Base-by-base conservation (phyloP, 2,329 filamentous ascomycete genomes). In the Mycosphaerella arachidis region DNA sequence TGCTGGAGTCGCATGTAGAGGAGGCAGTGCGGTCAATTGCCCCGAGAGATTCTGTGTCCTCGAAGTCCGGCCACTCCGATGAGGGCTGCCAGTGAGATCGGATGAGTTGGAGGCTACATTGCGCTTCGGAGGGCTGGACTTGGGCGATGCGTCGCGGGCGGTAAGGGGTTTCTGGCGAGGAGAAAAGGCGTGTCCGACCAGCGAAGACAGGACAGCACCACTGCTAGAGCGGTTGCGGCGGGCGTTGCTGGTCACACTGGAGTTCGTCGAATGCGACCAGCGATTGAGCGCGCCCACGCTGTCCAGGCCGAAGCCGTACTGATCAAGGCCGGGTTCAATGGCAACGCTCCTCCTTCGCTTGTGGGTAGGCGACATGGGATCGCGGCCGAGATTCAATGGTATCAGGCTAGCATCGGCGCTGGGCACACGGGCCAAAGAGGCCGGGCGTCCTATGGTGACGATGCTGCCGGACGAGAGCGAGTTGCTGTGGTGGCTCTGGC, bases 181-280 rank as follows among this genome's bases (percentile, higher is more conserved):
- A 68, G 73, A 61, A 71, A 74, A 64, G 33, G 71, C 71, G 54
- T 73, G 71, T 43, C 69, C 67, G 30, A 68, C 65, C 55, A 73
- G 68, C 64, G 73, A 74, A 57, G 71, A 64, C 55, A 75, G 68
- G 40, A 72, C 71, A 35, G 73, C 71, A 58, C 70, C 70, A 64
- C 68, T 73, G 68, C 68, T 74, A 63, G 74, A 70, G 67, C 72
- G 74, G 59, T 75, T 72, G 55, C 75, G 72, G 59, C 74, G 72
- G n/a, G 59, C 55, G 46, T 66, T 74, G 63, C 53, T 61, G 57
- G 71, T 69, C 51, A 74, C 76, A 71, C 79, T 82, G 51, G 80
- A 82, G 31, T 77, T 72, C 27, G 82, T 84, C 18, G 81, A 83
- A 64, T 84, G 82, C 37, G 83, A 84, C 82, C 82, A 84, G 63